Conservation (phyloP, 2,329 filamentous ascomycete species). For the Mycosphaerelloides madeirae region DNA sequence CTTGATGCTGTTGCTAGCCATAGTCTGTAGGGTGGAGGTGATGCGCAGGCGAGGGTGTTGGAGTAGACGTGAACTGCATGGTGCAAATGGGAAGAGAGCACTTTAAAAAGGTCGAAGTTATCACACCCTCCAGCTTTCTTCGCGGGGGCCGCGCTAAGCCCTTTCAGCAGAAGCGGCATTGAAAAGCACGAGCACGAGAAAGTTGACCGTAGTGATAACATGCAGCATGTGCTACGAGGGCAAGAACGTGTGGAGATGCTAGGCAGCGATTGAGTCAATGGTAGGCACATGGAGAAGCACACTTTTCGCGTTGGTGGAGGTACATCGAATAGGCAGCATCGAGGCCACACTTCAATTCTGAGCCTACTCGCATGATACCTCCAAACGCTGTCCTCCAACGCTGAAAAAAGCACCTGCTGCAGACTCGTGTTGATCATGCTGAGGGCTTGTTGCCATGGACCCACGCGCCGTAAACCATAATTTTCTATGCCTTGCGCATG, state of each 20-base stretch:
- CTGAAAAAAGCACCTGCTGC: conserved; percentile 16
- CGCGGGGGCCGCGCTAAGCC: neutral
- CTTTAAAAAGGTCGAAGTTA: neutral
- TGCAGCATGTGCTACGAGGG: no score
- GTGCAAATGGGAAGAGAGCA: conserved; percentile 5
- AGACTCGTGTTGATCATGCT: conserved; percentile 11
- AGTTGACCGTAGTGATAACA: no score
- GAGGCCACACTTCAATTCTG: conserved; percentile 8
- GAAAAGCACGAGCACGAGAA: neutral
- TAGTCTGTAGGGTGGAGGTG: conserved; percentile 30
- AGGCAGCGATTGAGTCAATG: neutral
- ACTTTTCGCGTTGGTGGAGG: conserved; percentile 11
- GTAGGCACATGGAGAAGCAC: conserved; percentile 1
- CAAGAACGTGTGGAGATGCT: no score
- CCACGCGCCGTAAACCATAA: neutral
- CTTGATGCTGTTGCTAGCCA: conserved; percentile 72
- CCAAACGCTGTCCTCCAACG: conserved; percentile 13
- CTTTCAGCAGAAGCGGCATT: neutral
- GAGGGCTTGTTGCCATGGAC: conserved; percentile 5
- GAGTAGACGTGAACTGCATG: conserved; percentile 12
- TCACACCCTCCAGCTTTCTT: no score
- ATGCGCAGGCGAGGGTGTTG: conserved; percentile 3
- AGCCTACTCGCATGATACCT: conserved; percentile 8
- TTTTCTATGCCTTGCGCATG: conserved; percentile 66
- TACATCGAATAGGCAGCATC: no score